These are phyloP conservation scores for Euptelea pleiosperma DNA, from an alignment of 164 flowering plant genomes.

Conservation along the genomic window DNA sequence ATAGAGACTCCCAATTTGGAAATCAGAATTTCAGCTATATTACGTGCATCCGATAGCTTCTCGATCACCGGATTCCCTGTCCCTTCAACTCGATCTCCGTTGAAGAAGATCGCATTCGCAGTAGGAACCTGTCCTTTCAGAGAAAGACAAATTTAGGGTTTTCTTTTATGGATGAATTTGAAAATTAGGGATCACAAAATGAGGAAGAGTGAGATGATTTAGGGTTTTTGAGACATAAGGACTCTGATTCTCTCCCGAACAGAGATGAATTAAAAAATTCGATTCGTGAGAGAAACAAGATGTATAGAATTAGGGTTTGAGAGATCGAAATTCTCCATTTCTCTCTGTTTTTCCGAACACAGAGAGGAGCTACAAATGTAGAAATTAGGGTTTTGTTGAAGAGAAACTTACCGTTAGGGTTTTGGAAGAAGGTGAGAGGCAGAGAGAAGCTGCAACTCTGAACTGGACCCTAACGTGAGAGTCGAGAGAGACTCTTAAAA, in stretches of 20 bases:
- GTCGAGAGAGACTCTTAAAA: constrained; percentile 53
- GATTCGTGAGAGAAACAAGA: no score
- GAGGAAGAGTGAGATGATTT: background rate
- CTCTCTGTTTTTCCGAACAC: background rate
- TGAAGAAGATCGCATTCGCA: constrained; percentile 74
- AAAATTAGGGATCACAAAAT: background rate
- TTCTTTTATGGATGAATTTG: background rate
- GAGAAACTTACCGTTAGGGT: constrained; percentile 43
- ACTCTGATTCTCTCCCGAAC: no score
- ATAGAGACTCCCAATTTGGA: constrained; percentile 64
- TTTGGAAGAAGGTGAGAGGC: constrained; percentile 47
- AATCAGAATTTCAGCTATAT: constrained; percentile 62
- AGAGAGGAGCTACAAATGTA: no score
- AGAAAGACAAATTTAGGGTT: background rate
- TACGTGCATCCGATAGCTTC: constrained; percentile 50
- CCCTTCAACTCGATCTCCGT: constrained; percentile 76
- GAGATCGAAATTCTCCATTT: background rate
- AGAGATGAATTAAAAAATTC: no score
- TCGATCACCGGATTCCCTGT: constrained; percentile 75
- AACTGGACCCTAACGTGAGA: constrained; percentile 26
- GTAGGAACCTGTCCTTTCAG: constrained; percentile 54
- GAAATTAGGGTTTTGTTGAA: background rate
- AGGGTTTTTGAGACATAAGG: no score
- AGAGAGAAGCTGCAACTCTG: constrained; percentile 74
- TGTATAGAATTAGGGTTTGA: no score